Base-by-base conservation (phyloP, 352 stramenopile genomes). In the Pythium vanterpoolii region DNA sequence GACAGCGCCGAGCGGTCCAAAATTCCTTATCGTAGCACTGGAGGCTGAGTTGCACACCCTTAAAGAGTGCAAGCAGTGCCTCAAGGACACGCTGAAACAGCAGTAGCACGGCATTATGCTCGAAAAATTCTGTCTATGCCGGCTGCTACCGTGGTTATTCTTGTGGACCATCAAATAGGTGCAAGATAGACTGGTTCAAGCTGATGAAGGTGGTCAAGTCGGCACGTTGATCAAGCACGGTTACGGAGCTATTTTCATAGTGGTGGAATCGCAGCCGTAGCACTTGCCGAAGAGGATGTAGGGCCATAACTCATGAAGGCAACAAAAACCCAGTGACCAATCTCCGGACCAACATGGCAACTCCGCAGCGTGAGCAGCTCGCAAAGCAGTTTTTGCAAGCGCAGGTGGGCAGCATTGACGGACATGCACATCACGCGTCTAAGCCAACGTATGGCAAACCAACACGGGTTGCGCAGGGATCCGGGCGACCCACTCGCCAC, bases 11-110 rank as follows among this genome's bases (percentile, higher is more conserved):
- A 7, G 30, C 36, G 24, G 27, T 39, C n/a, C 3, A 27, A 7
- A 42, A 59, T 39, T 53, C 69, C 64, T 79, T 8, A 46, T 70
- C 2, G 61, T 64, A 28, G 69, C 71, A 5, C 69, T 89, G 31
- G 75, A 84, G 52, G 73, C 68, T 28, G 77, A 90, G 46, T 54
- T 90, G 49, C 60, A 71, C 21, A 69, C 73, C 40, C 69, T 90
- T 54, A 62, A 68, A 23, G 58, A 78, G 66, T 89, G 78, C 62
- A 90, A 87, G 51, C 52, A 54, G 34, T 60, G 73, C 40, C 48
- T 87, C 19, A 89, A 91, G 75, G 66, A 76, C 33, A 83, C 76
- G 51, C 65, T 86, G 26, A 85, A 77, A 65, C 64, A 68, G 27
- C 44, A 65, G 38, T 28, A 28, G 28, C 36, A 51, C 27, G 40